phyloP scores from a whole-genome alignment of 2,329 filamentous ascomycete species.

The Cyclaneusma minus region DNA sequence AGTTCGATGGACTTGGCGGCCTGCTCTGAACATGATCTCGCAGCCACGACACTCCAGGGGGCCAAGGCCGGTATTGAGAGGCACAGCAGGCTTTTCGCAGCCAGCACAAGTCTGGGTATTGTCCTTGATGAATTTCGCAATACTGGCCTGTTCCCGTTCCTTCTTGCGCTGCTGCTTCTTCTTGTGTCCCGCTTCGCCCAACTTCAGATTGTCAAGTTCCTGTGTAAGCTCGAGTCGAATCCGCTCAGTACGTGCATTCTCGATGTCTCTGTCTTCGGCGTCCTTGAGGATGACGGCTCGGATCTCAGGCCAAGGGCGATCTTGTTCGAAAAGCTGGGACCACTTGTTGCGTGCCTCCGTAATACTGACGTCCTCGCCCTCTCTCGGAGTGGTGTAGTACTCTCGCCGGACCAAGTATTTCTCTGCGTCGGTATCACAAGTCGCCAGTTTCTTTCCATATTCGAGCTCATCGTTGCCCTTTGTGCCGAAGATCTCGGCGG shows the following conservation, averaged over 20 bases:
- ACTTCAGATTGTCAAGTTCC: background rate
- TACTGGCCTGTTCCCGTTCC: background rate
- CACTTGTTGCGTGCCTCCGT: background rate
- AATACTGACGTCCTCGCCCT: background rate
- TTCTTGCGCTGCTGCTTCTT: slow-evolving; percentile 1
- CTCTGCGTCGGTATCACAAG: background rate
- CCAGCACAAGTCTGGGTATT: background rate
- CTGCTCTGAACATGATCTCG: too few relatives aligned
- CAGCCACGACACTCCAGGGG: too few relatives aligned
- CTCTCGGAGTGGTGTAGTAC: background rate
- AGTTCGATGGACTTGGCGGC: too few relatives aligned
- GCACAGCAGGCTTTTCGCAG: background rate
- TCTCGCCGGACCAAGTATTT: background rate
- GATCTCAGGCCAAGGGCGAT: background rate
- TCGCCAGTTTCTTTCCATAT: background rate
- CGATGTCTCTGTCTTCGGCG: background rate
- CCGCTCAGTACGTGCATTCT: background rate
- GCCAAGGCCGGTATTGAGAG: background rate
- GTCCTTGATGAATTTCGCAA: background rate
- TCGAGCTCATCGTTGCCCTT: background rate
- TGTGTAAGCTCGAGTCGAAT: background rate
- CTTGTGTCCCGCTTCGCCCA: background rate
- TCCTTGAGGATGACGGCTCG: background rate
- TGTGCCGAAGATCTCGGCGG: too few relatives aligned
- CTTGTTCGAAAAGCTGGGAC: background rate